phyloP scores from a whole-genome alignment of 2,329 filamentous ascomycete genomes.

The Curvularia verruculosa region DNA sequence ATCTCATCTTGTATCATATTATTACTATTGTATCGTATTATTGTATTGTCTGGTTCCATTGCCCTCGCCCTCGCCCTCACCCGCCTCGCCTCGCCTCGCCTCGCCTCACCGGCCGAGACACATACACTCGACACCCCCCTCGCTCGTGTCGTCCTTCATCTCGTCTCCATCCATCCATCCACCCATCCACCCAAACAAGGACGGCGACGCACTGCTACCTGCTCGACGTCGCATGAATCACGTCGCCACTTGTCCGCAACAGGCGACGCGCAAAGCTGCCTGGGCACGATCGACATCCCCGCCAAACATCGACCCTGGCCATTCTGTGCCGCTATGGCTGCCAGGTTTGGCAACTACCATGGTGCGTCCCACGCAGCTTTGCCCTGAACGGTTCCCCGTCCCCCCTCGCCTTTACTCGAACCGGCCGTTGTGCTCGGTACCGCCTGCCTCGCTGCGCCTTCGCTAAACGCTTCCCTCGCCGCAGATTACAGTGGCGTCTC shows the following conservation, averaged over 20 bases:
- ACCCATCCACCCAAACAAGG: constrained; percentile 4
- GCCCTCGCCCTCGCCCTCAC: too few relatives aligned
- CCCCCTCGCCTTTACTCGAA: constrained; percentile 17
- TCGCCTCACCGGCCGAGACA: too few relatives aligned
- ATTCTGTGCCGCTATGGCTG: constrained; percentile 30
- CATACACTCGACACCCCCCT: too few relatives aligned
- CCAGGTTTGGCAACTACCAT: constrained; percentile 44
- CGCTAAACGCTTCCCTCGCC: constrained; percentile 24
- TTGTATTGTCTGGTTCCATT: too few relatives aligned
- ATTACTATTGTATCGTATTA: too few relatives aligned
- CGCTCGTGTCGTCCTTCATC: too few relatives aligned
- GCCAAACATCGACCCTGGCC: constrained; percentile 17
- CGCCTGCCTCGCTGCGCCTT: constrained; percentile 14
- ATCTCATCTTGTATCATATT: too few relatives aligned
- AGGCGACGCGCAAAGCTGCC: constrained; percentile 18
- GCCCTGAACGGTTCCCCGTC: constrained; percentile 18
- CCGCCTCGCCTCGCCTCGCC: constrained; percentile 10
- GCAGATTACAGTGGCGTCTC: constrained; percentile 49
- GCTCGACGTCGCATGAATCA: constrained; percentile 21
- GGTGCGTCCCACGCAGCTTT: constrained; percentile 21
- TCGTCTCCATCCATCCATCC: neutral
- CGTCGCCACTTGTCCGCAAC: constrained; percentile 23
- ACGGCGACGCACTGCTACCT: constrained; percentile 16
- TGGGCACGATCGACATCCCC: constrained; percentile 30
- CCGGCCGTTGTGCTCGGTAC: constrained; percentile 25